These are phyloP conservation scores for Naganishia vaughanmartiniae DNA, from an alignment of 768 basidiomycete species.

Conservation along the genomic window DNA sequence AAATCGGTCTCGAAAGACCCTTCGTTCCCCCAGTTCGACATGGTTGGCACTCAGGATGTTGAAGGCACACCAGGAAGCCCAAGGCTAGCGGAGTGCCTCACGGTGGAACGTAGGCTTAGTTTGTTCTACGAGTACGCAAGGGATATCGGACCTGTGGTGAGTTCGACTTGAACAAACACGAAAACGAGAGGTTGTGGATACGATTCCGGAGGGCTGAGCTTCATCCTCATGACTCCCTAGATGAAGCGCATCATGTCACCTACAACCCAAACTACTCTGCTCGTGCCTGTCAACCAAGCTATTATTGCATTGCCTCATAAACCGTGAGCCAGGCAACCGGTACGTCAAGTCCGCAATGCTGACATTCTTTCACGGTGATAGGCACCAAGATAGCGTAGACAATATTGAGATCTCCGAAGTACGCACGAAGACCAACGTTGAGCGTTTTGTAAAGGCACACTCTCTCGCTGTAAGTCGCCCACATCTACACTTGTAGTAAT, in stretches of 20 bases:
- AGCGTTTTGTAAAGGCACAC: slow-evolving; percentile 77
- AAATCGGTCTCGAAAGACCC: slow-evolving; percentile 21
- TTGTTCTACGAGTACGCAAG: slow-evolving; percentile 44
- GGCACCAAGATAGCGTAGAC: slow-evolving; percentile 42
- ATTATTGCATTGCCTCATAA: slow-evolving; percentile 66
- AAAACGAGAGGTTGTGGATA: too few species aligned
- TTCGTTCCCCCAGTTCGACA: slow-evolving; percentile 34
- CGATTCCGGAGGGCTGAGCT: not conserved
- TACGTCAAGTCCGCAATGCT: not conserved
- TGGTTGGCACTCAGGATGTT: slow-evolving; percentile 6
- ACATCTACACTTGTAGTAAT: not conserved
- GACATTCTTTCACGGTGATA: slow-evolving; percentile 14
- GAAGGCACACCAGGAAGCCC: slow-evolving; percentile 23
- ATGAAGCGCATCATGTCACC: slow-evolving; percentile 13
- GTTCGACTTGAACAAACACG: slow-evolving; percentile 16
- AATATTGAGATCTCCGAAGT: slow-evolving; percentile 56
- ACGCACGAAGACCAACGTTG: slow-evolving; percentile 65
- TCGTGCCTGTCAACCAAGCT: slow-evolving; percentile 84
- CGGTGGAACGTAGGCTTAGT: slow-evolving; percentile 37
- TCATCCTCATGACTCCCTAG: not conserved
- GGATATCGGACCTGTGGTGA: slow-evolving; percentile 37
- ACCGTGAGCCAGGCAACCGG: slow-evolving; percentile 51
- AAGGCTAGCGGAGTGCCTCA: slow-evolving; percentile 38
- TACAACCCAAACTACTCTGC: slow-evolving; percentile 58
- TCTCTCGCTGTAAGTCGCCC: slow-evolving; percentile 68